Evolutionary conservation across 306 rosid genomes (phyloP).

Genomic region (Begonia peltatifolia): DNA sequence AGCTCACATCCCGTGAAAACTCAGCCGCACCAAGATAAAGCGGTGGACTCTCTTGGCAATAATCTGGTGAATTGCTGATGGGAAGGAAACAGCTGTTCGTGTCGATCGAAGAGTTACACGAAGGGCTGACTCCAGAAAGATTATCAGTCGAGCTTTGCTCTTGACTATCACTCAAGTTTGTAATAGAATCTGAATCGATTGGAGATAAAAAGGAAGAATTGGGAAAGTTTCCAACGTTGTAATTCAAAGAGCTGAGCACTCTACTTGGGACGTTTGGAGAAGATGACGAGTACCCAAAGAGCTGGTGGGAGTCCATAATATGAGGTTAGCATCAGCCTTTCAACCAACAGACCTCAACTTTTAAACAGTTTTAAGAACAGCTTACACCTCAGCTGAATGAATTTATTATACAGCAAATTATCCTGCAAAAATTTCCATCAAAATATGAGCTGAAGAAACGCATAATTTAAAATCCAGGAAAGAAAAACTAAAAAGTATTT

Average conservation of each 20-base stretch:
- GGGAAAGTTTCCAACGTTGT: constrained; percentile 53
- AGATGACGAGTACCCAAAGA: constrained; percentile 39
- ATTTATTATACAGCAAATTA: too few relatives aligned
- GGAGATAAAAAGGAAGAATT: constrained; percentile 40
- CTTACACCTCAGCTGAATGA: neutral
- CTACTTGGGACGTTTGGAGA: constrained; percentile 43
- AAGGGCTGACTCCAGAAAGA: constrained; percentile 42
- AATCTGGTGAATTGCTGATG: constrained; percentile 24
- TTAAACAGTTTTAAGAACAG: neutral
- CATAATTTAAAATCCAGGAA: too few relatives aligned
- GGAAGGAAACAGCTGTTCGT: constrained; percentile 23
- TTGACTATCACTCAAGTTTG: constrained; percentile 41
- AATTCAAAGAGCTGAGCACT: constrained; percentile 46
- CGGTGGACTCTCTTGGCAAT: constrained; percentile 18
- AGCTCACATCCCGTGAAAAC: constrained; percentile 25
- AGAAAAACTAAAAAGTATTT: too few relatives aligned
- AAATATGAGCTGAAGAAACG: too few relatives aligned
- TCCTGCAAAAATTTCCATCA: too few relatives aligned
- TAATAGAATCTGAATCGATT: constrained; percentile 45
- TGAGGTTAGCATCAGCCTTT: constrained; percentile 27
- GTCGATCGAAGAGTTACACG: constrained; percentile 38
- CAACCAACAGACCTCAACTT: constrained; percentile 1
- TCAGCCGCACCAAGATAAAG: constrained; percentile 25
- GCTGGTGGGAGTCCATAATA: constrained; percentile 69
- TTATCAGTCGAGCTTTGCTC: constrained; percentile 55